Evolutionary conservation across 352 stramenopile species (phyloP).

Genomic region (Globisporangium sylvaticum): DNA sequence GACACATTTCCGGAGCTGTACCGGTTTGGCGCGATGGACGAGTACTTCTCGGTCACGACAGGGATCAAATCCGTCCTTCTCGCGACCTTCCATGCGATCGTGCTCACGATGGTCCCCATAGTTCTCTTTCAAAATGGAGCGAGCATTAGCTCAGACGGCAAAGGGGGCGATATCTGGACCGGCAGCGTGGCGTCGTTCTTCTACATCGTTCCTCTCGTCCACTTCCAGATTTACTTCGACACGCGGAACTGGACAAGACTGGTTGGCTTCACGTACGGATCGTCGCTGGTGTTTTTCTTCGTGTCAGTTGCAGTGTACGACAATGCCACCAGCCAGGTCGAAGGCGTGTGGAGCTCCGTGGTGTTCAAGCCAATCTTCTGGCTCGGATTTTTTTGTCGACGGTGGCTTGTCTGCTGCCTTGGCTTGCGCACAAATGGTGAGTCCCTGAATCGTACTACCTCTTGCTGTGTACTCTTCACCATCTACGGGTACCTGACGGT

Average conservation of each 20-base stretch:
- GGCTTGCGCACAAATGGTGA: slow-evolving; percentile 67
- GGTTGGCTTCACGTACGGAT: slow-evolving; percentile 33
- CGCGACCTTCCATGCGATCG: slow-evolving; percentile 53
- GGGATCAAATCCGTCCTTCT: slow-evolving; percentile 35
- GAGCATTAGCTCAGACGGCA: slow-evolving; percentile 44
- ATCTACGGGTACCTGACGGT: slow-evolving; percentile 21
- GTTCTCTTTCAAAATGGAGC: slow-evolving; percentile 45
- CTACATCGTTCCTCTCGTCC: slow-evolving; percentile 91
- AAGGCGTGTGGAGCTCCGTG: slow-evolving; percentile 42
- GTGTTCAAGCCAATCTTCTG: slow-evolving; percentile 44
- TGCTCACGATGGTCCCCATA: slow-evolving; percentile 58
- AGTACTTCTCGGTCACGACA: slow-evolving; percentile 58
- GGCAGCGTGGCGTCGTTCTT: slow-evolving; percentile 92
- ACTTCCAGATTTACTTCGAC: slow-evolving; percentile 81
- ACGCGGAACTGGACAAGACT: slow-evolving; percentile 77
- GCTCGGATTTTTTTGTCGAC: slow-evolving; percentile 49
- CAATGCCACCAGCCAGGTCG: slow-evolving; percentile 33
- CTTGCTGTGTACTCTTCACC: slow-evolving; percentile 8
- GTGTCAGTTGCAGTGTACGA: slow-evolving; percentile 54
- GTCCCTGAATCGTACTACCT: background rate
- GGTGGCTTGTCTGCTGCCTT: slow-evolving; percentile 49
- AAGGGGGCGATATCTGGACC: slow-evolving; percentile 67
- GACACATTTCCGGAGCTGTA: slow-evolving; percentile 76
- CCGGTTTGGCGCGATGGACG: slow-evolving; percentile 45
- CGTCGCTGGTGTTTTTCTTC: slow-evolving; percentile 53